Evolutionary conservation across 176 grass and related monocot species (phyloP).

Genomic region (Carex parvula): DNA sequence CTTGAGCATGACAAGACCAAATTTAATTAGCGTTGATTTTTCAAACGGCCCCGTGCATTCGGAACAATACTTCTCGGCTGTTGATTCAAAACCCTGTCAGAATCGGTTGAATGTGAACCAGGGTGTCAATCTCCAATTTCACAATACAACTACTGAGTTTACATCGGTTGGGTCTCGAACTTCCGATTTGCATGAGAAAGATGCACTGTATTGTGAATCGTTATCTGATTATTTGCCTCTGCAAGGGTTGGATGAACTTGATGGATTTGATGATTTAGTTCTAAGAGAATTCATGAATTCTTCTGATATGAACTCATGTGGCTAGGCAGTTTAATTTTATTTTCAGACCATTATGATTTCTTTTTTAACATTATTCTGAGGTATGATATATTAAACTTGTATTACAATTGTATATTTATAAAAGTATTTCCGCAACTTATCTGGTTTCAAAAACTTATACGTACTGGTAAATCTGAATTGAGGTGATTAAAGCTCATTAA

Average conservation of each 20-base stretch:
- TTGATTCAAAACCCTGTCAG: background rate
- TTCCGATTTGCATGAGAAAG: background rate
- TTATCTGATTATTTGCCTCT: background rate
- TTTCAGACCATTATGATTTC: background rate
- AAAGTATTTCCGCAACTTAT: no score
- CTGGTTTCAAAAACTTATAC: background rate
- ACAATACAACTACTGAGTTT: background rate
- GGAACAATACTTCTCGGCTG: background rate
- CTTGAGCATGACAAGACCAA: background rate
- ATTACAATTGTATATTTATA: background rate
- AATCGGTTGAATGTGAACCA: background rate
- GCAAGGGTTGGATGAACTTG: constrained; percentile 8
- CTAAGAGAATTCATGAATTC: constrained; percentile 2
- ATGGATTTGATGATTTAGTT: constrained; percentile 17
- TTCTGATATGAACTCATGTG: constrained; percentile 6
- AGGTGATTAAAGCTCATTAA: background rate
- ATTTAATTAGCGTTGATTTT: constrained; percentile 15
- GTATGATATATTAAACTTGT: background rate
- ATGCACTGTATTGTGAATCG: background rate
- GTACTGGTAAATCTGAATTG: background rate
- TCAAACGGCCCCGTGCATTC: background rate
- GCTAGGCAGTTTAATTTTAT: background rate
- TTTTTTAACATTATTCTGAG: background rate
- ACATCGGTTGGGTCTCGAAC: background rate
- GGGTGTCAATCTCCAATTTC: background rate